Evolutionary conservation across 1,284 basidiomycete genomes (phyloP).

Genomic region (Stygiomarasmius scandens): DNA sequence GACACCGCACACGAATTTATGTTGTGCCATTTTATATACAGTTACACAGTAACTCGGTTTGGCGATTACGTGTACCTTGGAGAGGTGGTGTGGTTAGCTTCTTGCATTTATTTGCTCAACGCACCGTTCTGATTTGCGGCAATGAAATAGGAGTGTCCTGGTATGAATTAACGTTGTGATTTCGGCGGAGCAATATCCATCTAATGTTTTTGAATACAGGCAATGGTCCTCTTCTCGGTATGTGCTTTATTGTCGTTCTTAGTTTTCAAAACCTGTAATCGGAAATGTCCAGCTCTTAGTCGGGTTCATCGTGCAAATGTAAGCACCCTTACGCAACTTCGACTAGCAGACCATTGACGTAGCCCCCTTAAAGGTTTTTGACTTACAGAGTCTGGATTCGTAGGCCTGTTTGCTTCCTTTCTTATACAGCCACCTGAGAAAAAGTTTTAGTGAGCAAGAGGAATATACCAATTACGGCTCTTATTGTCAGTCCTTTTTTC

Average conservation of each 20-base stretch:
- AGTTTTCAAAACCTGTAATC: background rate
- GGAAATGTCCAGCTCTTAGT: slow-evolving; percentile 5
- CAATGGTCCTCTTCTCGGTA: slow-evolving; percentile 16
- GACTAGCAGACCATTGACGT: background rate
- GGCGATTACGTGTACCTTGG: slow-evolving; percentile 6
- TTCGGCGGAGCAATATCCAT: background rate
- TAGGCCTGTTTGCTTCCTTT: background rate
- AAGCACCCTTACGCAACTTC: background rate
- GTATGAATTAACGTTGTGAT: slow-evolving; percentile 6
- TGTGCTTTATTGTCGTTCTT: background rate
- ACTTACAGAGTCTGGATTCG: slow-evolving; percentile 16
- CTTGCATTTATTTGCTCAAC: background rate
- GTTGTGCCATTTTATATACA: slow-evolving; percentile 13
- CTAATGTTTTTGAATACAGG: background rate
- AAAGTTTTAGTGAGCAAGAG: slow-evolving; percentile 11
- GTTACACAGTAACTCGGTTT: slow-evolving; percentile 10
- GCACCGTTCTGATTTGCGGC: background rate
- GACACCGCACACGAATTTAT: slow-evolving; percentile 15
- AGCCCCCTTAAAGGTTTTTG: slow-evolving; percentile 10
- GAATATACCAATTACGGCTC: slow-evolving; percentile 2
- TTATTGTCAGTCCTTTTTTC: slow-evolving; percentile 1
- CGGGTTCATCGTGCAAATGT: slow-evolving; percentile 12
- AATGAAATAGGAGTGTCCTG: slow-evolving; percentile 12
- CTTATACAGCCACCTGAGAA: background rate
- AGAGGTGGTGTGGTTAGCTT: slow-evolving; percentile 8